phyloP scores from a whole-genome alignment of 192 early-diverging fungal species.

The Backusella psychrophila region DNA sequence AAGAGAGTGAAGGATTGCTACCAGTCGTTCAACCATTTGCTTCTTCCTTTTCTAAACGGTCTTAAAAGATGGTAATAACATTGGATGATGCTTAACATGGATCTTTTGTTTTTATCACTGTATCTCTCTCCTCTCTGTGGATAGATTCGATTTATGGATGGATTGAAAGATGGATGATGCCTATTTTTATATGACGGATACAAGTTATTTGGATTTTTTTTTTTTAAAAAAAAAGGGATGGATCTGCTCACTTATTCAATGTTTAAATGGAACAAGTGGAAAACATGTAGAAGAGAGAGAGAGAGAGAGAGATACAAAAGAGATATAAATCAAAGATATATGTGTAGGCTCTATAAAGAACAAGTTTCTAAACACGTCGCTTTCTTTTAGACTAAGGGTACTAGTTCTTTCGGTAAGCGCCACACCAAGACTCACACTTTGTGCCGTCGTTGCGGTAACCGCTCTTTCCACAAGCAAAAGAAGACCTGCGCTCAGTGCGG shows the following conservation, averaged over 20 bases:
- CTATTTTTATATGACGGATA: background rate
- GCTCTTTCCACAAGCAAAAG: constrained; percentile 99
- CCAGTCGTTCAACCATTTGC: background rate
- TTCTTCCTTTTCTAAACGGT: constrained; percentile 20
- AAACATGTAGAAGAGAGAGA: background rate
- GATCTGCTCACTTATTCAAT: background rate
- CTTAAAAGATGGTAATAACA: constrained; percentile 18
- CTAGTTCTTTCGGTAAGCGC: constrained; percentile 98
- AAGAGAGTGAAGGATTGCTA: constrained; percentile 5
- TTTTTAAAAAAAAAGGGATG: background rate
- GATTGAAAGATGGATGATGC: background rate
- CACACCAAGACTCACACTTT: constrained; percentile 99
- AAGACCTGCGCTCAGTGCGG: constrained; percentile 99
- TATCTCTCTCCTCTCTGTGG: background rate
- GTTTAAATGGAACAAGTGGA: background rate
- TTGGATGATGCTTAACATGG: background rate
- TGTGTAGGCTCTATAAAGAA: background rate
- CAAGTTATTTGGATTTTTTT: background rate
- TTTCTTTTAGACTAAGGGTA: constrained; percentile 90
- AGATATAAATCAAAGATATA: background rate
- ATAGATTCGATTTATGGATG: background rate
- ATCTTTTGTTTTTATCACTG: background rate
- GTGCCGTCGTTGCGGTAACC: constrained; percentile 95
- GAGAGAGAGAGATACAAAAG: background rate
- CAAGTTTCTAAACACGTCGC: constrained; percentile 19